Base-by-base conservation (phyloP, 306 rosid genomes). In the Inga laurina region DNA sequence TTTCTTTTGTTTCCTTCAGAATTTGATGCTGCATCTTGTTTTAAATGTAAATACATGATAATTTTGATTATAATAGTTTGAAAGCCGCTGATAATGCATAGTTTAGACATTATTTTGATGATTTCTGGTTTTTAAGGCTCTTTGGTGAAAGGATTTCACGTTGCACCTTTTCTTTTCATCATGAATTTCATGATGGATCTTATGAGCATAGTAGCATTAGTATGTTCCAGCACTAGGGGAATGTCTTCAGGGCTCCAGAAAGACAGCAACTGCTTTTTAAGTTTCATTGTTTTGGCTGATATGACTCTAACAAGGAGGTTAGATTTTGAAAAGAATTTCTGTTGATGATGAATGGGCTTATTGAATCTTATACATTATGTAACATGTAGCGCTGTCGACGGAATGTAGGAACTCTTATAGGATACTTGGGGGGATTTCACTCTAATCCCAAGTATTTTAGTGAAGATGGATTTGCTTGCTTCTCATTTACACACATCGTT, bases 1-100 rank as follows among this genome's bases (percentile, higher is more conserved):
- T 82, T 54, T 46, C 39, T 48, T 59, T 72, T 64, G 35, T 65
- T 76, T 79, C 51, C 56, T 82, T 66, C 37, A 79, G 52, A 48
- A 75, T 52, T 52, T 19, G 57, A 37, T 84, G 76, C 32, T 66
- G 76, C 54, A 34, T 75, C 37, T 74, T 65, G 45, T 66, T 75
- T 73, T 64, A 32, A 34, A 84, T 71, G 70, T 57, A 74, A 62
- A 21, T 57, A 49, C 10, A 61, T 27, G 57, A 72, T 72, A 39
- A 73, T 35, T 65, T 81, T 35, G 19, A 74, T 10, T 74, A 37
- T 54, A 6, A 12, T 41, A 19, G 22, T 44, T 7, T 64, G 61
- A 27, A 72, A 35, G 39, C 51, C 51, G 3, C 73, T 80, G 77
- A 19, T 80, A 76, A 43, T 59, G 10, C 49, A 45, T 69, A 30